Base-by-base conservation (phyloP, 163 green algal species). In the Volvox carteri region DNA sequence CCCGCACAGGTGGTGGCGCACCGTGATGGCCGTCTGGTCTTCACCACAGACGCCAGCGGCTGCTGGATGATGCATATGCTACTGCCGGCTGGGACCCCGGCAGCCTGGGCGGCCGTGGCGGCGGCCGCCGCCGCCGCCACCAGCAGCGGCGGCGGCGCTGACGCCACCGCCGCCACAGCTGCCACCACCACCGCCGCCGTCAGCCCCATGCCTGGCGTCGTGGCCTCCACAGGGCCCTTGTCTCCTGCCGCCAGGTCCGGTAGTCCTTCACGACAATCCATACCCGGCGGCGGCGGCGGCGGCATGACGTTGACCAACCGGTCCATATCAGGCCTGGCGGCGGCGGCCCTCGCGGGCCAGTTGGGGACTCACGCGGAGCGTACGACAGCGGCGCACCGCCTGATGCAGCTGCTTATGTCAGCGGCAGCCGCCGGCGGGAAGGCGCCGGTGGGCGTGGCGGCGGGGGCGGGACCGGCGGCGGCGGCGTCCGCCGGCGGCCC, bases 41-140 rank as follows among this genome's bases (percentile, higher is more conserved):
- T 92, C 67, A 90, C 65, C 28, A 81, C 72, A 0, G 90, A 92
- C 79, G 42, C 46, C n/a, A 78, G 39, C 35, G 90, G 90, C 48
- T 52, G 33, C 62, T 92, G 90, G 90, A 86, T 90, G 37, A 25
- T 92, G 23, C 50, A 84, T 39, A 28, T 81, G 9, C 88, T 92
- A 30, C 37, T 92, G 80, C 72, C 88, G 33, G 58, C 67, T 7
- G 73, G 73, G 2, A 25, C 44, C 23, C 42, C 73, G 0, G 44
- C 42, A 28, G 41, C 73, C 21, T 80, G 73, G 73, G 44, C 8
- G 18, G 4, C 70, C 16, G 41, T 19, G 1, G 41, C 39, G 1
- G 18, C 39, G 19, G 41, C 70, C 41, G 41, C 39, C 14, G 44
- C 44, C 73, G n/a, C 42, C 73, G 73, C 23, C 42, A 42, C 72